Percentiles rank a stretch among this genome's conserved stretches.
Evolutionary conservation across 768 basidiomycete genomes (phyloP).

Genomic region (Trichaptum fuscoviolaceum): DNA sequence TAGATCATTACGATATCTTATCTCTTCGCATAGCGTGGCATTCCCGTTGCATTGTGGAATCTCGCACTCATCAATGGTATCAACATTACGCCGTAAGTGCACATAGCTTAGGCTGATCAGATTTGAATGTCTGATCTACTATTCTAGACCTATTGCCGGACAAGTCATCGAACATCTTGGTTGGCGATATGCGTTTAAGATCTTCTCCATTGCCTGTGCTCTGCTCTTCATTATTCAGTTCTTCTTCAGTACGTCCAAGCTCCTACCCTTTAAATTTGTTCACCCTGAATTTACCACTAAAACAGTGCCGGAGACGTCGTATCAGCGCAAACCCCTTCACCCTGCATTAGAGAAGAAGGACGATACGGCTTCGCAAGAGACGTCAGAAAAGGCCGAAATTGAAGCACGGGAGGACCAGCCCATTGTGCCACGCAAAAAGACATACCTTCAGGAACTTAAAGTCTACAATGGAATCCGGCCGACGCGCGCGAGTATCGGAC

Average conservation of each 20-base stretch:
- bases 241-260: background rate
- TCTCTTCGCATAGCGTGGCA: background rate
- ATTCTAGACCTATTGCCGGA: conserved; percentile 10
- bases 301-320: conserved; percentile 8
- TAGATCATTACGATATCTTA: background rate
- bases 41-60: conserved; percentile 9
- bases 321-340: background rate
- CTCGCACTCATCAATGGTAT: conserved; percentile 15
- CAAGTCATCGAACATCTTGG: conserved; percentile 14
- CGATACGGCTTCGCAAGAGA: background rate
- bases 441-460: conserved; percentile 5
- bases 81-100: conserved; percentile 8
- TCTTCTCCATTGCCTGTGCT: conserved; percentile 12
- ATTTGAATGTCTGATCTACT: background rate
- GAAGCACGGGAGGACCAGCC: background rate
- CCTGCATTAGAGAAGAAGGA: background rate
- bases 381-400: background rate
- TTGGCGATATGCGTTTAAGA: conserved; percentile 16
- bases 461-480: conserved; percentile 6
- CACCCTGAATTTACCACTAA: background rate
- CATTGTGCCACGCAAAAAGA: background rate
- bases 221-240: conserved; percentile 6
- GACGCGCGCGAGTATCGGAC: background rate
- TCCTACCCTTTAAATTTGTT: background rate
- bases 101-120: background rate